Percentiles rank a stretch among this genome's conserved stretches.
These are phyloP conservation scores for Blastocystis hominis DNA, from an alignment of 352 stramenopile genomes.

Conservation along the genomic window DNA sequence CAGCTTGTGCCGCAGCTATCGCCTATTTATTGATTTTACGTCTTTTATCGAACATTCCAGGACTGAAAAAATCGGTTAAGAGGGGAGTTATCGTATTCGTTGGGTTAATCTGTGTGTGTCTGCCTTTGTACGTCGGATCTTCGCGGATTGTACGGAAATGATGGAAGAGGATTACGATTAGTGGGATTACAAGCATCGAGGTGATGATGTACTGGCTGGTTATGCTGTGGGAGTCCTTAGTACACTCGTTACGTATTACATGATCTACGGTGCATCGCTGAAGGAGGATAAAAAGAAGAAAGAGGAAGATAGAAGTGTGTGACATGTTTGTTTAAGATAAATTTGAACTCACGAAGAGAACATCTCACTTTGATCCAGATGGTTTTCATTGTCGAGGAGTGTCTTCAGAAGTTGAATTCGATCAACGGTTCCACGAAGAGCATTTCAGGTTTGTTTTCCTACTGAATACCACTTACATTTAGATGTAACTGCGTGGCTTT, in stretches of 20 bases:
- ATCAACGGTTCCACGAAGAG: conserved; percentile 5
- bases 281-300: not conserved
- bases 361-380: not conserved
- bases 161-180: not conserved
- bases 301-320: not conserved
- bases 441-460: not conserved
- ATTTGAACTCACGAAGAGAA: too few relatives aligned
- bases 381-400: conserved; percentile 27
- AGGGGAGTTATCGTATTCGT: not conserved
- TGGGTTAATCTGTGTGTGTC: not conserved
- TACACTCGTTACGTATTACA: not conserved
- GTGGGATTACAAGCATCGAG: conserved; percentile 55
- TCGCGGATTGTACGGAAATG: not conserved
- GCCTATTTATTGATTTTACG: not conserved
- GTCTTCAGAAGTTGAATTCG: not conserved
- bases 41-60: not conserved
- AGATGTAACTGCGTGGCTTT: not conserved
- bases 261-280: not conserved
- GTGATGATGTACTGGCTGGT: conserved; percentile 3
- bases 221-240: not conserved
- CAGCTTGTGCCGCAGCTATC: not conserved
- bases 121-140: not conserved
- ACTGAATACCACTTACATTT: not conserved
- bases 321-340: conserved; percentile 1
- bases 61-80: not conserved